Evolutionary conservation across 768 basidiomycete species (phyloP).

Genomic region (Mycena galopus): DNA sequence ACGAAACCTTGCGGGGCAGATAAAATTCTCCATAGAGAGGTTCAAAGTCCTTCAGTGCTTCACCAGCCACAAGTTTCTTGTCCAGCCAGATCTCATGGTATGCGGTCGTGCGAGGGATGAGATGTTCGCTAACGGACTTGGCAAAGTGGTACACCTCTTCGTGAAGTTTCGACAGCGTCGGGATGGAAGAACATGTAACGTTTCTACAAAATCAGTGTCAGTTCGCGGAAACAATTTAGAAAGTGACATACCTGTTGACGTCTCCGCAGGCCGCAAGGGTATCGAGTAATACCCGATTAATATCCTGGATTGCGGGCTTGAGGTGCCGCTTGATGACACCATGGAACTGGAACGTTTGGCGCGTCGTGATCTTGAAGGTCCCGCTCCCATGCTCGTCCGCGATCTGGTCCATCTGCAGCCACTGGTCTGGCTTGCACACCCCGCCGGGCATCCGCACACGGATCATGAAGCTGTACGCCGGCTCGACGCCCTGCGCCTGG

Average conservation of each 20-base stretch:
- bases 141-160: conserved; percentile 86
- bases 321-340: conserved; percentile 97
- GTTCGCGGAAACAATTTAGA: neutral
- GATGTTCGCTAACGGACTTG: conserved; percentile 84
- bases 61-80: conserved; percentile 95
- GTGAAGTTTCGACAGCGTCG: conserved; percentile 90
- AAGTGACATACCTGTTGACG: conserved; percentile 81
- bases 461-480: conserved; percentile 99
- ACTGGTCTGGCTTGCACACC: conserved; percentile 92
- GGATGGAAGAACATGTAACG: conserved; percentile 92
- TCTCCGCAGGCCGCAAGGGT: conserved; percentile 99
- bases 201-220: conserved; percentile 64
- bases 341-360: conserved; percentile 99
- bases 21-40: conserved; percentile 99
- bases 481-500: conserved; percentile 91
- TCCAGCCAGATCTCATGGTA: conserved; percentile 99
- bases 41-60: conserved; percentile 94
- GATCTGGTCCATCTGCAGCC: conserved; percentile 96
- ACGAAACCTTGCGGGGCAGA: conserved; percentile 89
- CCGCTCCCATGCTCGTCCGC: conserved; percentile 94
- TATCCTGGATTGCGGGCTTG: conserved; percentile 96
- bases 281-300: conserved; percentile 91
- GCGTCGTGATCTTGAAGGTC: conserved; percentile 97
- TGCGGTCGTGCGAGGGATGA: conserved; percentile 91
- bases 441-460: conserved; percentile 97